A percentile compares a stretch with the other conserved stretches of the same genome.
Evolutionary conservation across 2,329 filamentous ascomycete genomes (phyloP).

Genomic region (Trichoderma afroharzianum): DNA sequence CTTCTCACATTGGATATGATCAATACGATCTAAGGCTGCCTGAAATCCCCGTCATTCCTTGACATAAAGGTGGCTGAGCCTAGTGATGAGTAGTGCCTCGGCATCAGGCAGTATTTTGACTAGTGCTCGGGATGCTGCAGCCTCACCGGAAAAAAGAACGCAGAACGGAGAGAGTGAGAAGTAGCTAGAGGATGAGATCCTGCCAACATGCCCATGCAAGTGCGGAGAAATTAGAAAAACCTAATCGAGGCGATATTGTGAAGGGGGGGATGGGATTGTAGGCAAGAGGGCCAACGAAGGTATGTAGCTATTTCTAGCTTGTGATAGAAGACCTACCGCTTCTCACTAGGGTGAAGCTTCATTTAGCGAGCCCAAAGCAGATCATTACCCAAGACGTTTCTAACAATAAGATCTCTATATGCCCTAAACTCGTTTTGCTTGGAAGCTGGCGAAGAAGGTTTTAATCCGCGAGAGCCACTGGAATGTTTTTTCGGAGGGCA

Average conservation of each 20-base stretch:
- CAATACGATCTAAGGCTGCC: not conserved
- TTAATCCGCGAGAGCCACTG: not conserved
- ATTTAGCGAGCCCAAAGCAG: not conserved
- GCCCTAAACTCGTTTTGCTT: not conserved
- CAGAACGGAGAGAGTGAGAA: not conserved
- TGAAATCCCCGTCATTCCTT: not conserved
- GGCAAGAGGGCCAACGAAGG: not conserved
- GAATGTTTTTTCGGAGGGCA: not conserved
- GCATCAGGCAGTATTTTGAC: not conserved
- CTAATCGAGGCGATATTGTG: not conserved
- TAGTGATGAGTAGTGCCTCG: not conserved
- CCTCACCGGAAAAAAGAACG: not conserved
- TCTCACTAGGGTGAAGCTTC: not conserved
- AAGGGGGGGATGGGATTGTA: not conserved
- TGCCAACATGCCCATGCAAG: not conserved
- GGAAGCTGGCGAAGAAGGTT: not conserved
- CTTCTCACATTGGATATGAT: not conserved
- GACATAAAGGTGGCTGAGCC: not conserved
- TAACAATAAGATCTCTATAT: not conserved
- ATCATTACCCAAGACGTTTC: not conserved
- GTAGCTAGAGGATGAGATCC: not conserved
- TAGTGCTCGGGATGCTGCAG: not conserved
- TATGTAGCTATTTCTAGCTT: not conserved
- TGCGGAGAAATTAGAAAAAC: not conserved
- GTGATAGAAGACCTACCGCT: not conserved